phyloP scores from a whole-genome alignment of 1,284 basidiomycete species.

The Pisolithus thermaeus region DNA sequence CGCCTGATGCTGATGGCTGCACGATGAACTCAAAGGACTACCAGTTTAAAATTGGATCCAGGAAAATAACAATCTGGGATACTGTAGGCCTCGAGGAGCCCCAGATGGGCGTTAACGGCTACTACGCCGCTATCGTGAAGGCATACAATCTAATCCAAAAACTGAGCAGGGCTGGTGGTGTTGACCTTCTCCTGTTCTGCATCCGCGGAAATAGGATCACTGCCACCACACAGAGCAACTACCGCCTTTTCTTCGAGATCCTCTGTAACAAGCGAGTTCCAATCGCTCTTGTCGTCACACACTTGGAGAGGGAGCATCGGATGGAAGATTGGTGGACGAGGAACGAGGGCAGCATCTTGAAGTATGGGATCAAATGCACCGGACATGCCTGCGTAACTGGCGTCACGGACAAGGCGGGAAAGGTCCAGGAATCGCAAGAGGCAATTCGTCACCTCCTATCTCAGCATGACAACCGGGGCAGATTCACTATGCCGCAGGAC shows the following conservation, averaged over 20 bases:
- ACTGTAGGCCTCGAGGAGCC: slow-evolving; percentile 31
- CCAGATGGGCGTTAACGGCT: slow-evolving; percentile 13
- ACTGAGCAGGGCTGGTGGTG: slow-evolving; percentile 15
- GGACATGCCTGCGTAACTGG: slow-evolving; percentile 14
- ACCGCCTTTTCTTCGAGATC: too few relatives aligned
- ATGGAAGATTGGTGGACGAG: slow-evolving; percentile 27
- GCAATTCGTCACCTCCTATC: background rate
- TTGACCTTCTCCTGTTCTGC: slow-evolving; percentile 28
- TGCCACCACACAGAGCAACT: slow-evolving; percentile 3
- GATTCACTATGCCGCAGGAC: slow-evolving; percentile 16
- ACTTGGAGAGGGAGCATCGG: slow-evolving; percentile 24
- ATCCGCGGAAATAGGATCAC: slow-evolving; percentile 17
- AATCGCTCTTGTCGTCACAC: slow-evolving; percentile 31
- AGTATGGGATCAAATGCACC: slow-evolving; percentile 1
- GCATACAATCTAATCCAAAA: slow-evolving; percentile 23
- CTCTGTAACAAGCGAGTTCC: background rate
- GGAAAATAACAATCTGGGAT: slow-evolving; percentile 13
- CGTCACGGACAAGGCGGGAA: background rate
- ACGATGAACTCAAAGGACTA: slow-evolving; percentile 8
- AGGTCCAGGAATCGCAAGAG: slow-evolving; percentile 1
- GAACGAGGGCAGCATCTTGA: slow-evolving; percentile 6
- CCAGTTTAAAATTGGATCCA: background rate
- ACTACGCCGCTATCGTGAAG: slow-evolving; percentile 21
- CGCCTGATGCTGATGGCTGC: slow-evolving; percentile 4
- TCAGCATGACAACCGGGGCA: background rate